These are phyloP conservation scores for Paramecium pentaurelia DNA, from an alignment of 73 alveolate genomes.

Conservation along the genomic window DNA sequence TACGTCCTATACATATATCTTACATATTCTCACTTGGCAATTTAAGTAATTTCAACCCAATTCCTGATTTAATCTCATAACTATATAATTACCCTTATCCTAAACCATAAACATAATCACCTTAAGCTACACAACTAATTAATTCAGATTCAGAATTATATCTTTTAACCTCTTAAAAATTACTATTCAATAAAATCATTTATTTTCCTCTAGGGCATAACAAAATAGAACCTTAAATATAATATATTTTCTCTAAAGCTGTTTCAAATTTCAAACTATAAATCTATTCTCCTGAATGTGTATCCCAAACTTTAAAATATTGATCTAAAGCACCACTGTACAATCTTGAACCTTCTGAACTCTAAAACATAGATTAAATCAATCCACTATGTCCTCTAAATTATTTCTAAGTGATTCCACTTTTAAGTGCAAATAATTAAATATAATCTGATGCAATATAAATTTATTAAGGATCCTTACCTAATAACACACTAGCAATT, in stretches of 20 bases:
- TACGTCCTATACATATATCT: not conserved
- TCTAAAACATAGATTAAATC: not conserved
- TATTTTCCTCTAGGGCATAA: not conserved
- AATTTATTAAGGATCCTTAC: not conserved
- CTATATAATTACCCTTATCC: not conserved
- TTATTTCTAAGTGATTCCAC: not conserved
- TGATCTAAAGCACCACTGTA: slow-evolving; percentile 6
- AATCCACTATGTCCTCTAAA: slow-evolving; percentile 6
- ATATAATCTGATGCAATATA: slow-evolving; percentile 21
- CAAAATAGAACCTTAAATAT: not conserved
- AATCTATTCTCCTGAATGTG: not conserved
- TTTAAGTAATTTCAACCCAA: not conserved
- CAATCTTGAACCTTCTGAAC: slow-evolving; percentile 11
- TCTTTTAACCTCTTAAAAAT: not conserved
- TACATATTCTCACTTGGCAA: slow-evolving; percentile 10
- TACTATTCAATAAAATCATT: not conserved
- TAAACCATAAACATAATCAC: slow-evolving; percentile 14
- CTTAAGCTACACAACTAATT: not conserved
- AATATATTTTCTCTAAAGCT: not conserved
- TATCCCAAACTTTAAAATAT: slow-evolving; percentile 5
- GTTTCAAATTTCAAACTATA: not conserved
- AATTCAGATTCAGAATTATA: not conserved
- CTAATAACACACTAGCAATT: not conserved
- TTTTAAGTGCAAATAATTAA: not conserved
- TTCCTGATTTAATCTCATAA: not conserved